Conservation (phyloP, 2,329 filamentous ascomycete genomes). For the Cladosporium halotolerans region DNA sequence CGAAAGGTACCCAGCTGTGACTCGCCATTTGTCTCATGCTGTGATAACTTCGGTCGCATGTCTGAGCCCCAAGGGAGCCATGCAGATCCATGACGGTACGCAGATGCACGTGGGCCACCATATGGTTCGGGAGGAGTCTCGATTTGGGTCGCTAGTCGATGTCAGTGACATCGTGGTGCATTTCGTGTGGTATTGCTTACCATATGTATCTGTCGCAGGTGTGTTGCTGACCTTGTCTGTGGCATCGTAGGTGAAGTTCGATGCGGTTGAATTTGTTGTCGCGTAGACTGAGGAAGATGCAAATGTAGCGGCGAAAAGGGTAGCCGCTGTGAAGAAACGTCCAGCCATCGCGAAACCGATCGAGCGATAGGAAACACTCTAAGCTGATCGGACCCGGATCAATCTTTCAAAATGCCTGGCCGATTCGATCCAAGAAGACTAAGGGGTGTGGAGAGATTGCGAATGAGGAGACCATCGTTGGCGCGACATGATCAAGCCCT, state of each 20-base stretch:
- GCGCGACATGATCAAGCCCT: neutral
- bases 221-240: constrained; percentile 6
- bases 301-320: constrained; percentile 7
- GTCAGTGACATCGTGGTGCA: constrained; percentile 10
- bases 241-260: constrained; percentile 5
- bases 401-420: neutral
- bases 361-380: neutral
- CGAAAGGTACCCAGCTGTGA: constrained; percentile 22
- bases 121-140: neutral
- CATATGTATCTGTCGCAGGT: constrained; percentile 1
- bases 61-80: constrained; percentile 3
- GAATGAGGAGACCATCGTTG: neutral
- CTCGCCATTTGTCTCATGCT: constrained; percentile 22
- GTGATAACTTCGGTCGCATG: constrained; percentile 15
- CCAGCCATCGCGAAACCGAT: constrained; percentile 2
- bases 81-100: constrained; percentile 11
- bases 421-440: neutral
- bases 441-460: neutral
- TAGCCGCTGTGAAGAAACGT: constrained; percentile 10
- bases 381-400: neutral
- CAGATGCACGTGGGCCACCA: constrained; percentile 2
- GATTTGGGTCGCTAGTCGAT: constrained; percentile 25
- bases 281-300: neutral
- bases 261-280: constrained; percentile 7
- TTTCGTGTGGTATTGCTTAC: neutral